A percentile compares a stretch with the other conserved stretches of the same genome.
These are phyloP conservation scores for Nakaseomyces bracarensis DNA, from an alignment of 1,139 yeast species.

Conservation along the genomic window DNA sequence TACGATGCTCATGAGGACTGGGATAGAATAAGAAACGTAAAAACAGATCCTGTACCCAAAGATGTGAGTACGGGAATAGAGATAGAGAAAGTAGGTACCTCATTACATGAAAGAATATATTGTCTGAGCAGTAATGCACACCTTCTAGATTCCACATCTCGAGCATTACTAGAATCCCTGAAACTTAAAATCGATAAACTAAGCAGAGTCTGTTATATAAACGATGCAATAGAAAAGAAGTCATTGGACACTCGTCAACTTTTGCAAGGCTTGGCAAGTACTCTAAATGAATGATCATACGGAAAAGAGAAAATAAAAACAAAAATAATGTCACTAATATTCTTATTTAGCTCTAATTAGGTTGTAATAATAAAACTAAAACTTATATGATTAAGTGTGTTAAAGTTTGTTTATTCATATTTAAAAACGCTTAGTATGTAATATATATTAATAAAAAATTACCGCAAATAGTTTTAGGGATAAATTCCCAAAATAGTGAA, in stretches of 20 bases:
- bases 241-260: background rate
- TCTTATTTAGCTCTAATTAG: background rate
- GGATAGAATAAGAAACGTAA: slow-evolving; percentile 8
- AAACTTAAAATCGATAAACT: slow-evolving; percentile 1
- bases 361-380: background rate
- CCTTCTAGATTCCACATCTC: background rate
- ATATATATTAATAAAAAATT: too few relatives aligned
- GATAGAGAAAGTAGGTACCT: background rate
- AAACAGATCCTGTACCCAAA: background rate
- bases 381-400: background rate
- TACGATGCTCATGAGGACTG: slow-evolving; percentile 18
- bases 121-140: background rate
- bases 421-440: too few relatives aligned
- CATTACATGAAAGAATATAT: background rate
- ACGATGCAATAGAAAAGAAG: background rate
- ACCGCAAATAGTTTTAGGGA: too few relatives aligned
- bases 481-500: background rate
- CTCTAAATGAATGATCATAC: too few relatives aligned
- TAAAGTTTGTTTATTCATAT: background rate
- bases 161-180: background rate
- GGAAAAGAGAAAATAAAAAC: too few relatives aligned
- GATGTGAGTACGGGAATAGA: background rate
- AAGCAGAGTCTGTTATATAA: background rate
- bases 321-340: background rate
- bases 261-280: background rate